These are phyloP conservation scores for Mercurialis annua DNA, from an alignment of 345 rosid genomes.

Conservation along the genomic window DNA sequence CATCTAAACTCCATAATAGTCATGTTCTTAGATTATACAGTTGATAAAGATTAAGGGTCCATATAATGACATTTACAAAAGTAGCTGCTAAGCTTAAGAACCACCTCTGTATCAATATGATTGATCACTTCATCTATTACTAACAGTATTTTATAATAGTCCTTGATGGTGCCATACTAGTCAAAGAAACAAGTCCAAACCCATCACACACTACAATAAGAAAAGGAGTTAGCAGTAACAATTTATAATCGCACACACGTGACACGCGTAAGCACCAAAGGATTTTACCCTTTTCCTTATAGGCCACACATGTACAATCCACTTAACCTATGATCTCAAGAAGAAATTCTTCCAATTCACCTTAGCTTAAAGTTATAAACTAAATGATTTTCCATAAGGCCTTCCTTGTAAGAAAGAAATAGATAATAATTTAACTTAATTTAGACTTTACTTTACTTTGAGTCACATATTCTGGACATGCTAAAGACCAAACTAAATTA, in stretches of 20 bases:
- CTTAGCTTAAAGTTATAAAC: background rate
- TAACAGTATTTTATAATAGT: too few relatives aligned
- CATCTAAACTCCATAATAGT: background rate
- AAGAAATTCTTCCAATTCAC: background rate
- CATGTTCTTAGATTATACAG: background rate
- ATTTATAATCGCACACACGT: background rate
- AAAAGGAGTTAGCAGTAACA: too few relatives aligned
- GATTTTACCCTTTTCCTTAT: background rate
- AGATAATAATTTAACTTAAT: background rate
- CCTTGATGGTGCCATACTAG: too few relatives aligned
- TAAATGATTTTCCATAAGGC: background rate
- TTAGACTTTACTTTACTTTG: background rate
- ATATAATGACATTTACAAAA: too few relatives aligned
- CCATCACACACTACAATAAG: background rate
- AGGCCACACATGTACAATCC: background rate
- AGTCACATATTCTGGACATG: background rate
- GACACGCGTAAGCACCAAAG: background rate
- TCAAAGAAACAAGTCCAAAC: too few relatives aligned
- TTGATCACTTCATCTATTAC: too few relatives aligned
- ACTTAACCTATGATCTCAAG: background rate
- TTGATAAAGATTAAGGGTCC: background rate
- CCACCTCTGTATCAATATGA: too few relatives aligned
- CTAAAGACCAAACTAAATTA: background rate
- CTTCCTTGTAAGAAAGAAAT: background rate
- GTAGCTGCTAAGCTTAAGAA: too few relatives aligned